A percentile compares a stretch with the other conserved stretches of the same genome.
phyloP scores from a whole-genome alignment of 441 rosid species.

The Theobroma grandiflorum region DNA sequence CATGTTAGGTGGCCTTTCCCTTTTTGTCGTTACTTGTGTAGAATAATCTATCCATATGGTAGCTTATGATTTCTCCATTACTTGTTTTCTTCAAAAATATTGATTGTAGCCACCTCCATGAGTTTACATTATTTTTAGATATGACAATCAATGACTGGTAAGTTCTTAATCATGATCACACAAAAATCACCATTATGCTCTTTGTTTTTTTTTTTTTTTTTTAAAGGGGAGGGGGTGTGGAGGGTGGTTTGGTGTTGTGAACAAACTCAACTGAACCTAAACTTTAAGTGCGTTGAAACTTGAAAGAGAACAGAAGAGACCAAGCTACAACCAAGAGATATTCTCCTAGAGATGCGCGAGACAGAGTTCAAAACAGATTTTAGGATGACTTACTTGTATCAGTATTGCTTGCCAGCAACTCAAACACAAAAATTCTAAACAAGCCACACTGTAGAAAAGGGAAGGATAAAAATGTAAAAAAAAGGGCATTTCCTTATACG shows the following conservation, averaged over 20 bases:
- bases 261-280: constrained; percentile 8
- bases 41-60: not conserved
- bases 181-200: not conserved
- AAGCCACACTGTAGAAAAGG: not conserved
- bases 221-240: not conserved
- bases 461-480: not conserved
- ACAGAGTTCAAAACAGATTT: not conserved
- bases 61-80: not conserved
- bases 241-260: not conserved
- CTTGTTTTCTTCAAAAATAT: not conserved
- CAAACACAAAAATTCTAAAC: not conserved
- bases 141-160: not conserved
- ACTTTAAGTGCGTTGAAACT: not conserved
- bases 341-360: not conserved
- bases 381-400: not conserved
- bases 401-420: not conserved
- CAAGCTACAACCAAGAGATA: not conserved
- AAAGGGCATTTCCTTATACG: not conserved
- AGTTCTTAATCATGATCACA: constrained; percentile 12
- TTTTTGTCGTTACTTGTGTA: not conserved
- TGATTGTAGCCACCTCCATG: not conserved
- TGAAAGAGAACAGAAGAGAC: constrained; percentile 13
- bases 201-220: not conserved
- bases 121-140: not conserved
- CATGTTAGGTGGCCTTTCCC: not conserved